phyloP scores from a whole-genome alignment of 345 rosid genomes.

The Gossypium stocksii region DNA sequence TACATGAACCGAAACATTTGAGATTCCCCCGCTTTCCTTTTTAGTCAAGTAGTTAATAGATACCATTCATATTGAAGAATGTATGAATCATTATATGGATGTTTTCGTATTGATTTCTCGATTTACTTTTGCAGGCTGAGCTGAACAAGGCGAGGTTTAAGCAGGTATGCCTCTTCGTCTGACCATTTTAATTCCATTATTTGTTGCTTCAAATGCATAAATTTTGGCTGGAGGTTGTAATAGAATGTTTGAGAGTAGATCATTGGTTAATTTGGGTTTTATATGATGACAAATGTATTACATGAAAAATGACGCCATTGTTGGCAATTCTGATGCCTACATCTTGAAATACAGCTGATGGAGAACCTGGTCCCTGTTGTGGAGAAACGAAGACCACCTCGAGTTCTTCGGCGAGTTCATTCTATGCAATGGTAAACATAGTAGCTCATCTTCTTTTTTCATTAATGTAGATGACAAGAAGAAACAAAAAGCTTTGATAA shows the following conservation, averaged over 20 bases:
- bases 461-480: neutral
- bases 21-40: neutral
- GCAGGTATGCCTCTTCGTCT: conserved; percentile 27
- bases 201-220: neutral
- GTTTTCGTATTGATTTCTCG: neutral
- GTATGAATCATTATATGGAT: neutral
- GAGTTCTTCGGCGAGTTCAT: conserved; percentile 34
- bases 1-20: neutral
- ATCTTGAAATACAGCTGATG: conserved; percentile 31
- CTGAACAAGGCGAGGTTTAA: conserved; percentile 31
- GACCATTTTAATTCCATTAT: neutral
- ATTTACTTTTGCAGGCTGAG: conserved; percentile 34
- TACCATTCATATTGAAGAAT: neutral
- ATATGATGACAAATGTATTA: neutral
- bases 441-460: neutral
- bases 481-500: neutral
- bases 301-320: no score
- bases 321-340: neutral
- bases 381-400: conserved; percentile 33
- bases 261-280: neutral
- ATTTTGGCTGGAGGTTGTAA: neutral
- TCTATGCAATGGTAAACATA: conserved; percentile 36
- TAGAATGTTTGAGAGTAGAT: neutral
- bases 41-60: neutral
- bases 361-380: conserved; percentile 43